Base-by-base conservation (phyloP, 2,329 filamentous ascomycete genomes). In the Shiraia sp. region DNA sequence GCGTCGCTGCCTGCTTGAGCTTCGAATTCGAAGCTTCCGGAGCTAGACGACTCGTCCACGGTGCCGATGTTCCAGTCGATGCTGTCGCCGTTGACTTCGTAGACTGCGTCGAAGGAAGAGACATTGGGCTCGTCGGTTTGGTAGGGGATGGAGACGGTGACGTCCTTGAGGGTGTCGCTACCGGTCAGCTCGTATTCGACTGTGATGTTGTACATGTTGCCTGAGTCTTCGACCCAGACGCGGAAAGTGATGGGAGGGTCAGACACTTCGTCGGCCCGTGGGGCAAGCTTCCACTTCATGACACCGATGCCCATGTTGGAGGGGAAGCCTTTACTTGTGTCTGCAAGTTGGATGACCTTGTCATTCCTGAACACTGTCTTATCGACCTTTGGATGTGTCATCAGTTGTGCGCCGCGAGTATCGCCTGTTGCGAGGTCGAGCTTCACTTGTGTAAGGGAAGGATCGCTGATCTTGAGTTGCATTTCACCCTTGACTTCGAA, bases 371-470 rank as follows among this genome's bases (percentile, higher is more conserved):
- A 99, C 10, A 88, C 77, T 39, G 82, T 81, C 67, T 89, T 91
- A 75, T 99, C 92, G 40, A 99, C 92, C 68, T 97, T 97, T 37
- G 93, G 93, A 69, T 99, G 93, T 27, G 92, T 93, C 59, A 90
- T 87, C 76, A 96, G 93, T 69, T 96, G 90, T 13, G 87, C 91
- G 46, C 89, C 89, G 55, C 90, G 86, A 30, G 84, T 90, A 30
- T 90, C 78, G 48, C 86, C 83, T 23, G 90, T 84, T 26, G 81
- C 79, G 27, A 97, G 79, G 55, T 85, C 84, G 42, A 99, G 84
- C 71, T 91, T 95, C 72, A 97, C 79, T 76, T 96, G 96, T 49
- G 91, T 93, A 65, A 99, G 80, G 50, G 87, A 85, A 1, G 90
- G 81, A 66, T 99, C 92, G 15, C 87, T 84, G 61, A 99, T 93